Base-by-base conservation (phyloP, 169 alveolate species). In the Plasmodium reichenowi region DNA sequence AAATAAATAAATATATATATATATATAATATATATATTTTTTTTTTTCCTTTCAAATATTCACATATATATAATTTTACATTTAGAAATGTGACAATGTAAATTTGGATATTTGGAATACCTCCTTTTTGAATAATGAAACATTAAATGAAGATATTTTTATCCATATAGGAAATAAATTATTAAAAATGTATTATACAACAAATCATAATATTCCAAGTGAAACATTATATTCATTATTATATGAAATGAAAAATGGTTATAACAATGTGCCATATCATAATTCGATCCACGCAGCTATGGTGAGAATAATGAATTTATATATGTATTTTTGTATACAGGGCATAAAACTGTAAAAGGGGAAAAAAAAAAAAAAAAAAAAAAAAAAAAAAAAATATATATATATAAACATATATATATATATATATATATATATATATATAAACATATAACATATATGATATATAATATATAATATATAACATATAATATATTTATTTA, bases 181-280 rank as follows among this genome's bases (percentile, higher is more conserved):
- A 59, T 72, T 86, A 32, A 43, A 52, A 26, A 72, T 58, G 62
- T 86, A 64, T 66, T 86, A 86, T 24, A 86, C 88, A 2, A 26
- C 22, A 2, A 70, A 59, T 60, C 68, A 71, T 24, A 59, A 72
- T 32, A 66, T 86, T 29, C 75, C 92, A 60, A 45, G 47, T 72
- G 75, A 86, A 64, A 62, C 52, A 20, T 54, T 86, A 48, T 67
- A 9, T 29, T 86, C 92, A 60, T 60, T 86, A 12, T 70, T 86
- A 59, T 48, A 52, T 72, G 92, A 86, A 66, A 86, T 86, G 92
- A 70, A 72, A 48, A 56, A 59, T 5, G 92, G 88, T 48, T 86
- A 86, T 72, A 86, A 86, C 87, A 52, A 86, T 56, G 92, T 86
- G 45, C 92, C 92, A 22, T 86, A 86, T 63, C 92, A 86, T 45